Conservation (phyloP, 2,329 filamentous ascomycete species). For the Lomentospora prolificans region DNA sequence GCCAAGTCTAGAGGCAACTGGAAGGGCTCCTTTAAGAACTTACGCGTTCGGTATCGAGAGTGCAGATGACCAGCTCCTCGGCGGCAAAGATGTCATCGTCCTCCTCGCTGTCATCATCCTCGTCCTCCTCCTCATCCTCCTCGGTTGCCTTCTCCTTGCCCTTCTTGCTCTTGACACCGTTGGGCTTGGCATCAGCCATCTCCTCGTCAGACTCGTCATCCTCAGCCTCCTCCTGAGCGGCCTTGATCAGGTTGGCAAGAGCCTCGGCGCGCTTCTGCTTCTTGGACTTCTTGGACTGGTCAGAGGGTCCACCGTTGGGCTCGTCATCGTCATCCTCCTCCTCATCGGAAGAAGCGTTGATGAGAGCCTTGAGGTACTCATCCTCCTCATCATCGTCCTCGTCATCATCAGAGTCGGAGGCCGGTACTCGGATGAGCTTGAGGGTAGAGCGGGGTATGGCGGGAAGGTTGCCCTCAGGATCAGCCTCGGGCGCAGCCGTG, state of each 20-base stretch:
- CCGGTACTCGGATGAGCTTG: slow-evolving; percentile 73
- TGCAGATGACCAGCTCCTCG: slow-evolving; percentile 92
- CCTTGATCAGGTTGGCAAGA: slow-evolving; percentile 59
- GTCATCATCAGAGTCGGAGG: slow-evolving; percentile 45
- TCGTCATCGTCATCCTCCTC: slow-evolving; percentile 53
- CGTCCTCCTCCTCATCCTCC: slow-evolving; percentile 49
- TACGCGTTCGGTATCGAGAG: slow-evolving; percentile 87
- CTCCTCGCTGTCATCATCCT: slow-evolving; percentile 42
- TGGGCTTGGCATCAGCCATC: slow-evolving; percentile 60
- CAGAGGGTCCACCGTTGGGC: slow-evolving; percentile 80
- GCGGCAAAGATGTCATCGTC: slow-evolving; percentile 59
- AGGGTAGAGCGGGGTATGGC: slow-evolving; percentile 69
- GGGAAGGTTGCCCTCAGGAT: slow-evolving; percentile 51
- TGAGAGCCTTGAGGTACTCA: slow-evolving; percentile 49
- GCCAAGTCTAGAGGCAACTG: slow-evolving; percentile 13
- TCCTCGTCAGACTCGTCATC: slow-evolving; percentile 48
- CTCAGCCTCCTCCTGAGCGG: slow-evolving; percentile 38
- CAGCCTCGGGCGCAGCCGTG: slow-evolving; percentile 60
- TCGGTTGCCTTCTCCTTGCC: slow-evolving; percentile 58
- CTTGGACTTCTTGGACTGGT: slow-evolving; percentile 74
- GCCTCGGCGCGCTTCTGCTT: slow-evolving; percentile 73
- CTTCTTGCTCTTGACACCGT: slow-evolving; percentile 53
- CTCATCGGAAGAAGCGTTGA: slow-evolving; percentile 38
- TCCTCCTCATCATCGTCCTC: slow-evolving; percentile 56
- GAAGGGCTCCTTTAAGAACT: too few relatives aligned